Percentiles rank a stretch among this genome's conserved stretches.
phyloP scores from a whole-genome alignment of 2,329 filamentous ascomycete species.

The Fusarium tricinctum region DNA sequence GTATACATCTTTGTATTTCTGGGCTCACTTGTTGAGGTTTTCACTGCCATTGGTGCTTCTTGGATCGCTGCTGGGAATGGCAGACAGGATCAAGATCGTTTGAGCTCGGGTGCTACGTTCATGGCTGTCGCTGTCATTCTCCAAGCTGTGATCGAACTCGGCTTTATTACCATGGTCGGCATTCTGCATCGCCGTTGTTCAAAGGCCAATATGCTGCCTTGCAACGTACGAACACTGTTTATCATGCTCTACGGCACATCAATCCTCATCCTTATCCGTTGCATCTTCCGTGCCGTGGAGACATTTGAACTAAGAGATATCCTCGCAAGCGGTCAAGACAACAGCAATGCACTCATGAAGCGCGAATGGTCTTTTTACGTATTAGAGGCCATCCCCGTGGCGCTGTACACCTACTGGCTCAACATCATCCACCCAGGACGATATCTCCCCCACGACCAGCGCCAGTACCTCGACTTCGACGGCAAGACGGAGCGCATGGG shows the following conservation, averaged over 20 bases:
- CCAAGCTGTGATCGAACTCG: conserved; percentile 42
- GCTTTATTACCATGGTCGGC: conserved; percentile 42
- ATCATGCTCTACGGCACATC: conserved; percentile 49
- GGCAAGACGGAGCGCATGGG: conserved; percentile 54
- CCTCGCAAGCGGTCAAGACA: conserved; percentile 27
- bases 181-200: conserved; percentile 41
- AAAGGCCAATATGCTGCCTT: conserved; percentile 41
- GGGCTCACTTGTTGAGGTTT: conserved; percentile 41
- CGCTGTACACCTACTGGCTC: conserved; percentile 59
- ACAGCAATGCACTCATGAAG: conserved; percentile 51
- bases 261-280: conserved; percentile 45
- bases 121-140: conserved; percentile 65
- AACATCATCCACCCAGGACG: conserved; percentile 60
- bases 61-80: conserved; percentile 47
- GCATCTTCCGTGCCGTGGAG: conserved; percentile 47
- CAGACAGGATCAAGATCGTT: conserved; percentile 65
- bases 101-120: conserved; percentile 67
- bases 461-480: conserved; percentile 58
- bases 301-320: conserved; percentile 41
- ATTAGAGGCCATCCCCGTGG: conserved; percentile 61
- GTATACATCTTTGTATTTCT: conserved; percentile 50
- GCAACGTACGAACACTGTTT: conserved; percentile 44
- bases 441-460: conserved; percentile 56
- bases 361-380: conserved; percentile 64
- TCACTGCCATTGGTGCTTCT: conserved; percentile 45